Percentiles rank a stretch among this genome's conserved stretches.
Conservation (phyloP, 805 yeast genomes). For the Pichia insulana region DNA sequence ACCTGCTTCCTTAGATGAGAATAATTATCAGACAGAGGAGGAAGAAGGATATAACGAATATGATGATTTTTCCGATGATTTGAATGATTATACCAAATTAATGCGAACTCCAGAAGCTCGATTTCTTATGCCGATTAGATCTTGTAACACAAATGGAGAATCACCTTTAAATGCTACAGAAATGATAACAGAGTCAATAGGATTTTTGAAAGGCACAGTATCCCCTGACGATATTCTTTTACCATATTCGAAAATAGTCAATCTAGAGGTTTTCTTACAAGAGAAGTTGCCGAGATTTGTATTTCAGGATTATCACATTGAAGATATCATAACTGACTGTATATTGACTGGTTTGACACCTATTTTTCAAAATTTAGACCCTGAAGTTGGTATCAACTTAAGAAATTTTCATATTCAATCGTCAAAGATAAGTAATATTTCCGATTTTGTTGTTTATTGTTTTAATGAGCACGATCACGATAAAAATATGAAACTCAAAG, state of each 20-base stretch:
- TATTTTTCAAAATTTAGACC: conserved; percentile 51
- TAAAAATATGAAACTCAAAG: conserved; percentile 11
- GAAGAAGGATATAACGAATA: background rate
- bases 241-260: conserved; percentile 29
- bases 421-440: conserved; percentile 63
- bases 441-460: conserved; percentile 75
- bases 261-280: conserved; percentile 21
- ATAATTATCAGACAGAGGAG: background rate
- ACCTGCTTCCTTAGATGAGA: conserved; percentile 8
- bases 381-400: conserved; percentile 62
- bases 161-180: conserved; percentile 23
- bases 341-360: conserved; percentile 38
- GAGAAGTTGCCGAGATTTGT: conserved; percentile 21
- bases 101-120: conserved; percentile 19
- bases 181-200: conserved; percentile 32
- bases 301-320: conserved; percentile 18
- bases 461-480: conserved; percentile 33
- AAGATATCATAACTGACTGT: conserved; percentile 34
- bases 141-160: conserved; percentile 23
- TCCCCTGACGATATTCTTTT: conserved; percentile 45
- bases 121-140: conserved; percentile 25
- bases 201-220: conserved; percentile 46
- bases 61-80: background rate
- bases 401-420: conserved; percentile 84
- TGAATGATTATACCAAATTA: conserved; percentile 1